These are phyloP conservation scores for Boletus patriciae DNA, from an alignment of 768 basidiomycete species.

Conservation along the genomic window DNA sequence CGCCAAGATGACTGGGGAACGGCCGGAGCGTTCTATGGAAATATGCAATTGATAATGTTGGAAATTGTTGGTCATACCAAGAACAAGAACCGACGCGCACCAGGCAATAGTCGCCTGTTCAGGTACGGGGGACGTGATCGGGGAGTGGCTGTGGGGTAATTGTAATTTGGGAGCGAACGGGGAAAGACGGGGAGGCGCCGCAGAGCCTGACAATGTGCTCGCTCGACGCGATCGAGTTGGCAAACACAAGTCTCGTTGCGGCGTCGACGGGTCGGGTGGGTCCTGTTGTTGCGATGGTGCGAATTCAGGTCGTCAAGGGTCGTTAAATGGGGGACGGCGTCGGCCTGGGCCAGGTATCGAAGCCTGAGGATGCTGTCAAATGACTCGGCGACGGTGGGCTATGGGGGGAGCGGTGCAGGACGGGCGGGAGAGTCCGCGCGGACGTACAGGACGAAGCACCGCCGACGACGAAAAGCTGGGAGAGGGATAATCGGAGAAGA, in stretches of 20 bases:
- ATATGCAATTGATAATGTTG: constrained; percentile 37
- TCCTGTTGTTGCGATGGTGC: not conserved
- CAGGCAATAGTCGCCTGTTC: constrained; percentile 29
- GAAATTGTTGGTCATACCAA: constrained; percentile 38
- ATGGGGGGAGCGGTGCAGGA: constrained; percentile 4
- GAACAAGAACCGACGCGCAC: constrained; percentile 32
- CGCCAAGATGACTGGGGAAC: constrained; percentile 24
- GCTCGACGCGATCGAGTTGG: constrained; percentile 6
- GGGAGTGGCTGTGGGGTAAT: constrained; percentile 35
- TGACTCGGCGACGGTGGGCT: constrained; percentile 8
- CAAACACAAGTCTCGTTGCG: not conserved
- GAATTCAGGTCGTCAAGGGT: constrained; percentile 28
- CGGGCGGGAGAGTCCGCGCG: not conserved
- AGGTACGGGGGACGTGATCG: constrained; percentile 35
- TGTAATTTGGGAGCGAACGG: constrained; percentile 26
- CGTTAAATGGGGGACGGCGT: constrained; percentile 21
- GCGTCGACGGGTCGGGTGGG: not conserved
- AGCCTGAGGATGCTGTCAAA: not conserved
- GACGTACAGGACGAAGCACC: constrained; percentile 17
- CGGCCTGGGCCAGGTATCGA: too few relatives aligned
- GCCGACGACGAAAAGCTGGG: constrained; percentile 11
- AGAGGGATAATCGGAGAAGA: constrained; percentile 10
- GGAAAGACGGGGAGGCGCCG: constrained; percentile 20
- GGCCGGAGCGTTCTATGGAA: constrained; percentile 34
- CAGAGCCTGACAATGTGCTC: constrained; percentile 5